A percentile compares a stretch with the other conserved stretches of the same genome.
These are phyloP conservation scores for Hypomontagnella submonticulosa DNA, from an alignment of 495 filamentous ascomycete genomes.

Conservation along the genomic window DNA sequence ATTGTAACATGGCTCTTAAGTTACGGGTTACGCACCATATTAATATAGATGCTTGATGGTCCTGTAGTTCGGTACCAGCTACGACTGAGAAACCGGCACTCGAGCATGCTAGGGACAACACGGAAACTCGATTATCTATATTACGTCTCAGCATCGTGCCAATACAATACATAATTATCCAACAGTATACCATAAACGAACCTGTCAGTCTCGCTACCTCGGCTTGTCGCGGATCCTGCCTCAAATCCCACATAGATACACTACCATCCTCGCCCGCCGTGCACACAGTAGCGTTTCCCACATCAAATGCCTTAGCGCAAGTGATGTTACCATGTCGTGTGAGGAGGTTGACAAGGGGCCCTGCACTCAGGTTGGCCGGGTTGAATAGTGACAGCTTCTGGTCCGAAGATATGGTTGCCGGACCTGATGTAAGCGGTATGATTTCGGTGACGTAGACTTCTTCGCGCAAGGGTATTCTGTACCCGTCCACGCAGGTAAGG, in stretches of 20 bases:
- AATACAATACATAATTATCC: constrained; percentile 14
- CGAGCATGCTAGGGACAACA: constrained; percentile 76
- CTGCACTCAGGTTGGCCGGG: constrained; percentile 54
- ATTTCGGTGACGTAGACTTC: constrained; percentile 65
- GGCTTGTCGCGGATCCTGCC: constrained; percentile 51
- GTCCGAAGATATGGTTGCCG: constrained; percentile 63
- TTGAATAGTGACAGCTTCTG: constrained; percentile 68
- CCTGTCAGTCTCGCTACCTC: constrained; percentile 56
- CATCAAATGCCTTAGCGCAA: constrained; percentile 62
- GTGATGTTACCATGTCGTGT: constrained; percentile 66
- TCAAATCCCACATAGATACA: constrained; percentile 67
- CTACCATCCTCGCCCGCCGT: constrained; percentile 73
- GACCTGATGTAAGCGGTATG: constrained; percentile 54
- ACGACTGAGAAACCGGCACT: constrained; percentile 68
- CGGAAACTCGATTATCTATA: constrained; percentile 59
- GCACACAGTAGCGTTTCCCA: constrained; percentile 55
- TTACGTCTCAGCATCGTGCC: constrained; percentile 25
- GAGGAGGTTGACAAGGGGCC: constrained; percentile 54
- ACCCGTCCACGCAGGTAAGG: constrained; percentile 54
- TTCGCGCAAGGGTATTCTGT: constrained; percentile 54
- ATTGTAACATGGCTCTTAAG: background rate
- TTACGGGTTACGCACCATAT: constrained; percentile 69
- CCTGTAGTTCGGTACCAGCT: constrained; percentile 81
- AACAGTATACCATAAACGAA: constrained; percentile 33
- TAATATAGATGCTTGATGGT: constrained; percentile 75